Evolutionary conservation across 148 eudicot genomes (phyloP).

Genomic region (Linanthus parryae): DNA sequence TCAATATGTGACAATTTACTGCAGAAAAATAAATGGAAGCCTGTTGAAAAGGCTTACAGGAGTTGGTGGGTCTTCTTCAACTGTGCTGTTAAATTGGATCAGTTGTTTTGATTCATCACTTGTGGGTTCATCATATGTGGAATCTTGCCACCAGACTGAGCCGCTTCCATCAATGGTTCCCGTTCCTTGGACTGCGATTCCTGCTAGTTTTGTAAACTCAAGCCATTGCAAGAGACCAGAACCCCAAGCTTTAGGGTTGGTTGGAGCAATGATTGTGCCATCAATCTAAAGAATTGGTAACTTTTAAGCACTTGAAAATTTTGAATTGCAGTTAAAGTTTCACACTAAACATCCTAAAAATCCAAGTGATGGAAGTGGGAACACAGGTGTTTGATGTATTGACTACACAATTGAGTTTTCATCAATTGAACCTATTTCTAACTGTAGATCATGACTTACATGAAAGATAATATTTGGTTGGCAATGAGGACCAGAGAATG

Average conservation of each 20-base stretch:
- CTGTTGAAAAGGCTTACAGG: constrained; percentile 36
- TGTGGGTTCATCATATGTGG: constrained; percentile 38
- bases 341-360: too few relatives aligned
- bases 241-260: constrained; percentile 51
- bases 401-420: too few relatives aligned
- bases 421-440: too few relatives aligned
- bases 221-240: constrained; percentile 68
- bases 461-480: constrained; percentile 64
- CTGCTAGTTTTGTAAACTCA: constrained; percentile 72
- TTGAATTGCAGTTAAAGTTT: too few relatives aligned
- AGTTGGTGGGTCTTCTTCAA: constrained; percentile 32
- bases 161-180: constrained; percentile 88
- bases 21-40: neutral
- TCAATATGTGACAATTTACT: constrained; percentile 3
- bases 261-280: constrained; percentile 82
- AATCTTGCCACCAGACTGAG: constrained; percentile 80
- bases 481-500: constrained; percentile 85
- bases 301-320: neutral
- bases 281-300: constrained; percentile 25
- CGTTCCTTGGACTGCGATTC: constrained; percentile 58
- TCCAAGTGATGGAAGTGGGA: too few relatives aligned
- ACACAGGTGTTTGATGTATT: too few relatives aligned
- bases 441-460: constrained; percentile 29
- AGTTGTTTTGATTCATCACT: constrained; percentile 49
- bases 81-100: constrained; percentile 46